Conservation (phyloP, 495 filamentous ascomycete species). For the Neurospora africana region DNA sequence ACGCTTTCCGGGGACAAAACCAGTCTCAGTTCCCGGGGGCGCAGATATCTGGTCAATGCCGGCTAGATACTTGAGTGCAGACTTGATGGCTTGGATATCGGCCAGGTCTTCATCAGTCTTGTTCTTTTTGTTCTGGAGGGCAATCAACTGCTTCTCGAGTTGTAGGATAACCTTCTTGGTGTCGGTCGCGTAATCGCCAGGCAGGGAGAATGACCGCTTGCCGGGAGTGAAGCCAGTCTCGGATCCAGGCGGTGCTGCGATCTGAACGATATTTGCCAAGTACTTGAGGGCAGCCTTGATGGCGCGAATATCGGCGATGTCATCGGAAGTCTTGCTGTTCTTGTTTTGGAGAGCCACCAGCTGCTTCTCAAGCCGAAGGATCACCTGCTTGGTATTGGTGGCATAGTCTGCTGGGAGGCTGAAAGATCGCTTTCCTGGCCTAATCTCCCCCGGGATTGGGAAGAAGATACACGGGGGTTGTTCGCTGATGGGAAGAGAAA, state of each 20-base stretch:
- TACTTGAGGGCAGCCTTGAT: slow-evolving; percentile 15
- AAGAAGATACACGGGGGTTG: slow-evolving; percentile 19
- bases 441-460: slow-evolving; percentile 9
- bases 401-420: slow-evolving; percentile 10
- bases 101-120: slow-evolving; percentile 10
- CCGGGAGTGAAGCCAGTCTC: slow-evolving; percentile 18
- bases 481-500: slow-evolving; percentile 5
- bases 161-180: slow-evolving; percentile 4
- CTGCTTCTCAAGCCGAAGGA: slow-evolving; percentile 15
- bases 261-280: slow-evolving; percentile 16
- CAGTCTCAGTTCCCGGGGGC: slow-evolving; percentile 4
- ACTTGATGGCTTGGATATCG: slow-evolving; percentile 5
- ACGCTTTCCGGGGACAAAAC: slow-evolving; percentile 3
- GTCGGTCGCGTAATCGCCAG: background rate
- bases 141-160: slow-evolving; percentile 7
- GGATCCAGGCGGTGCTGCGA: slow-evolving; percentile 18
- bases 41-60: slow-evolving; percentile 8
- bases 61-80: background rate
- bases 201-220: slow-evolving; percentile 9
- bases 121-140: slow-evolving; percentile 9
- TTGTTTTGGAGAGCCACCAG: slow-evolving; percentile 21
- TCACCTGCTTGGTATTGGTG: slow-evolving; percentile 17
- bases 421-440: background rate
- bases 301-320: slow-evolving; percentile 13
- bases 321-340: slow-evolving; percentile 15